A percentile compares a stretch with the other conserved stretches of the same genome.
These are phyloP conservation scores for Picochlorum sp. DNA, from an alignment of 139 green algal genomes.

Conservation along the genomic window DNA sequence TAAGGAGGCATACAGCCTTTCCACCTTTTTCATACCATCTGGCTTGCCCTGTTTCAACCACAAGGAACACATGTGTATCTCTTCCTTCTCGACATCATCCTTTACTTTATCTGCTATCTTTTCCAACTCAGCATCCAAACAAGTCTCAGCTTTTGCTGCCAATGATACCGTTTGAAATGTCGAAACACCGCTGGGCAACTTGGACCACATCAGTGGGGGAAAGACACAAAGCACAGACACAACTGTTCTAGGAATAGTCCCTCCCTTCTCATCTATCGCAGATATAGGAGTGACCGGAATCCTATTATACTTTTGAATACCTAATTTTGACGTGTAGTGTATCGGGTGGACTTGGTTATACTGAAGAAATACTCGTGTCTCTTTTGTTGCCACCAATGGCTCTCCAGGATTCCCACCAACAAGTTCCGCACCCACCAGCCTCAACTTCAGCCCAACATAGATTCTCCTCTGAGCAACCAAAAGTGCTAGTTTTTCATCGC, in stretches of 20 bases:
- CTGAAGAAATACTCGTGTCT: not conserved
- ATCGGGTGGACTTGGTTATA: conserved; percentile 12
- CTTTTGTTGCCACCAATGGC: conserved; percentile 13
- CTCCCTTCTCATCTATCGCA: conserved; percentile 11
- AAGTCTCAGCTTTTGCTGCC: not conserved
- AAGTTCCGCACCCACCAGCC: conserved; percentile 23
- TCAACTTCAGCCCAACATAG: conserved; percentile 21
- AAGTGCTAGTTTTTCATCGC: conserved; percentile 37
- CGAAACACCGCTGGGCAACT: conserved; percentile 5
- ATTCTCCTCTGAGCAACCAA: conserved; percentile 16
- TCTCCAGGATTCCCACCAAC: conserved; percentile 11
- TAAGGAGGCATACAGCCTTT: conserved; percentile 3
- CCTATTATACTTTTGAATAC: not conserved
- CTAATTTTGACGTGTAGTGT: not conserved
- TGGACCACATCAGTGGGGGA: conserved; percentile 10
- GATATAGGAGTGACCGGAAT: conserved; percentile 21
- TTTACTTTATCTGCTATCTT: not conserved
- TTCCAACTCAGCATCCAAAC: not conserved
- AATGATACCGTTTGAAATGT: not conserved
- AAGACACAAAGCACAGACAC: conserved; percentile 30
- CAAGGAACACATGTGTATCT: not conserved
- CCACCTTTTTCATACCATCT: conserved; percentile 10
- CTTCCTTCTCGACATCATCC: not conserved
- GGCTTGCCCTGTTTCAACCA: conserved; percentile 8
- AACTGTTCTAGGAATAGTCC: conserved; percentile 28